Percentiles rank a stretch among this genome's conserved stretches.
These are phyloP conservation scores for Trichoderma atrobrunneum DNA, from an alignment of 2,329 filamentous ascomycete species.

Conservation along the genomic window DNA sequence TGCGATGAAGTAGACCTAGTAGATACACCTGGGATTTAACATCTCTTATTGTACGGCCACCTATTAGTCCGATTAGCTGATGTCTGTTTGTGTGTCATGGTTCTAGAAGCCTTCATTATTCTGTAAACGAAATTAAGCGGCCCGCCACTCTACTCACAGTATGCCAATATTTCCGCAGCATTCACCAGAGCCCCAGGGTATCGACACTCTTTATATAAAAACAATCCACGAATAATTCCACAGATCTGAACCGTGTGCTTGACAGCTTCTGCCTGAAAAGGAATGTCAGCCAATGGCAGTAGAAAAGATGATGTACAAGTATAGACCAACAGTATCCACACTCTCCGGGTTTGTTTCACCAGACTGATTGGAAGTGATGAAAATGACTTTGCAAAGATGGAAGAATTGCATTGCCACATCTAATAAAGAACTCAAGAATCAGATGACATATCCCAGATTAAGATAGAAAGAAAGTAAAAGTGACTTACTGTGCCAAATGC, in stretches of 20 bases:
- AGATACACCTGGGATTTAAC: not conserved
- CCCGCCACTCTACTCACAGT: not conserved
- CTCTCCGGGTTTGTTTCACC: not conserved
- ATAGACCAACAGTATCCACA: not conserved
- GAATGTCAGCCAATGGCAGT: not conserved
- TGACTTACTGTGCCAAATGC: constrained; percentile 12
- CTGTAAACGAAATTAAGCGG: not conserved
- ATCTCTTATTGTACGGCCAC: not conserved
- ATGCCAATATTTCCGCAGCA: not conserved
- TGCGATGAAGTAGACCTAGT: not conserved
- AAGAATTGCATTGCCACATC: constrained; percentile 18
- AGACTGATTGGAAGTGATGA: not conserved
- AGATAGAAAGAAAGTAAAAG: not conserved
- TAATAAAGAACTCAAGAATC: not conserved
- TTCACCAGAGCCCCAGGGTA: constrained; percentile 13
- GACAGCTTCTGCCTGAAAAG: not conserved
- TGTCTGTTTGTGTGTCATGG: not conserved
- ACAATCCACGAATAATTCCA: not conserved
- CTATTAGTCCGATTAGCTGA: not conserved
- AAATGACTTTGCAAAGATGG: constrained; percentile 7
- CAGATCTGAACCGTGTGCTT: not conserved
- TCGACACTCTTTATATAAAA: not conserved
- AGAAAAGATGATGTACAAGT: too few species aligned
- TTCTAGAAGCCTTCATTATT: not conserved
- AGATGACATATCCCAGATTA: not conserved